phyloP scores from a whole-genome alignment of 805 yeast species.

The Monosporozyma aerobia region DNA sequence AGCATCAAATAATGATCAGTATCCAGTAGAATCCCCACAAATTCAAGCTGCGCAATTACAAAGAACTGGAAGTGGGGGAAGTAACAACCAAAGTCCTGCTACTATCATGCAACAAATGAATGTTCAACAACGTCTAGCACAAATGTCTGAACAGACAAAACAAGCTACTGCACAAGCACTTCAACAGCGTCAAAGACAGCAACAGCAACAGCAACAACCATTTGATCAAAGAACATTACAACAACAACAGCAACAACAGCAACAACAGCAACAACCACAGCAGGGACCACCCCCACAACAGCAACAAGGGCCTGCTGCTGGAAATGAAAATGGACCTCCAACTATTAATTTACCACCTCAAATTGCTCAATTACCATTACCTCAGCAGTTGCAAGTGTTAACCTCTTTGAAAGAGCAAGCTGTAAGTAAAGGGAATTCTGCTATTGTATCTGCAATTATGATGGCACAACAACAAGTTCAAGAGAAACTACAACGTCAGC shows the following conservation, averaged over 20 bases:
- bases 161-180: constrained; percentile 3
- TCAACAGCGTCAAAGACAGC: background rate
- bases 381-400: constrained; percentile 26
- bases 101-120: constrained; percentile 7
- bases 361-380: constrained; percentile 27
- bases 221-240: background rate
- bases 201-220: background rate
- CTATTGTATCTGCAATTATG: constrained; percentile 22
- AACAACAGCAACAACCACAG: background rate
- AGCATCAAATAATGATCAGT: background rate
- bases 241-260: background rate
- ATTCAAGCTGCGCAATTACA: background rate
- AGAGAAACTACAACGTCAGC: constrained; percentile 19
- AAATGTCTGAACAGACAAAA: constrained; percentile 1
- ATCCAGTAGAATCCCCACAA: background rate
- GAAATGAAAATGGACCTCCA: constrained; percentile 1
- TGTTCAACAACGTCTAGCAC: constrained; percentile 7
- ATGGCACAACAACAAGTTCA: constrained; percentile 27
- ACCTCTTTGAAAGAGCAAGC: constrained; percentile 28
- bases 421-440: constrained; percentile 25
- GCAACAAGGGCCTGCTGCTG: background rate
- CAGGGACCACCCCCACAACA: background rate
- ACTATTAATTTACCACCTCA: constrained; percentile 28
- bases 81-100: background rate
- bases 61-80: background rate